Base-by-base conservation (phyloP, 768 basidiomycete genomes). In the Gyrodon lividus region DNA sequence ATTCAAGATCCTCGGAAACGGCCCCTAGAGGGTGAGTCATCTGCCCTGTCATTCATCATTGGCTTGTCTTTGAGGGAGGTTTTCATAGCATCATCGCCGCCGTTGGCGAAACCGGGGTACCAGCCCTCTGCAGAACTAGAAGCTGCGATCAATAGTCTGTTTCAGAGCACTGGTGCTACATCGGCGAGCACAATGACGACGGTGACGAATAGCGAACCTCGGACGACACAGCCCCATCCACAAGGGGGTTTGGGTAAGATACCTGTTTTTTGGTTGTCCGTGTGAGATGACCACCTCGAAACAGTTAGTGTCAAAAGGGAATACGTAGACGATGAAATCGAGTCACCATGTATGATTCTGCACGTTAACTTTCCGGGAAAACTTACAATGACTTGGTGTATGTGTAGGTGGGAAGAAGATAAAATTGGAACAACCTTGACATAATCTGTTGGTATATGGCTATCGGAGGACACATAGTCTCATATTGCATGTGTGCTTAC, bases 81-180 rank as follows among this genome's bases (percentile, higher is more conserved):
- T 38, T 13, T 41, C n/a, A 5, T 39, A 61, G 47, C n/a, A 1
- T 16, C 48, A 7, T 43, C 16, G 33, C 1, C 3, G 5, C 2
- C 17, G 5, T 41, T 48, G 3, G 41, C 54, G 14, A 43, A 46
- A 33, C 26, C 17, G 8, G 49, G 45, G 4, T 60, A 56, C 20
- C 51, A 28, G 23, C 58, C 57, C 8, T 54, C 62, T 0, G 5
- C 26, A 4, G 46, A 38, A 3, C 23, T 48, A 28, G 31, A 26
- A 14, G 39, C 19, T 33, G 51, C 30, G 17, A 41, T 37, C 5
- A 43, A 51, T 13, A 42, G 23, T 42, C 8, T 42, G 9, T 23
- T 39, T 19, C 50, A 38, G 10, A 26, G 39, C 19, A 38, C 43
- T 22, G 22, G 6, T 22, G 19, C n/a, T 39, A 9, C 38, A n/a